Evolutionary conservation across 306 rosid species (phyloP).

Genomic region (Lathyrus aphaca): DNA sequence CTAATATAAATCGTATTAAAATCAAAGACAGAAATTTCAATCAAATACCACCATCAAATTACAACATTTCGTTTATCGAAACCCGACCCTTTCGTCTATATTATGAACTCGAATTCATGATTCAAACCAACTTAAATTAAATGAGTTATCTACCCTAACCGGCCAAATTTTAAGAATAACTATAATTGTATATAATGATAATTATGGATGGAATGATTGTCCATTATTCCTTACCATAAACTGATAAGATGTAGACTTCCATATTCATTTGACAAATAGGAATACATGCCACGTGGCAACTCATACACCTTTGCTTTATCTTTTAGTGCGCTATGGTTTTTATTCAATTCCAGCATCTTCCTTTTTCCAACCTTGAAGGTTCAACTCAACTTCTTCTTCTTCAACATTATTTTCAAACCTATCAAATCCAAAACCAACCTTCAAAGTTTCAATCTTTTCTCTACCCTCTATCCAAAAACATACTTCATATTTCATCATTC

Average conservation of each 20-base stretch:
- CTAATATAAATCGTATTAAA: too few species aligned
- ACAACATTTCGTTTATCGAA: too few species aligned
- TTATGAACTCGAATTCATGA: too few species aligned
- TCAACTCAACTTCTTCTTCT: conserved; percentile 46
- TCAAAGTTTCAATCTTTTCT: conserved; percentile 32
- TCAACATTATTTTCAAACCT: conserved; percentile 38
- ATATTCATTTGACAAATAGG: conserved; percentile 50
- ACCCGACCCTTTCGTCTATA: too few species aligned
- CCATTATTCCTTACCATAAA: conserved; percentile 38
- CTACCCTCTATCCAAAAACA: conserved; percentile 24
- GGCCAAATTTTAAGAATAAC: not conserved
- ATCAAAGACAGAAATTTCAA: too few species aligned
- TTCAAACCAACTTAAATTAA: not conserved
- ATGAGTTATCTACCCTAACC: not conserved
- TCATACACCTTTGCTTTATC: conserved; percentile 75
- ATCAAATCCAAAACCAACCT: conserved; percentile 35
- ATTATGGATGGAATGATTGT: conserved; percentile 32
- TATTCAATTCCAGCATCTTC: conserved; percentile 84
- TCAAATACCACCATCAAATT: too few species aligned
- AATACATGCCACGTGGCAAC: conserved; percentile 66
- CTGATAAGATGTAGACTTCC: conserved; percentile 48
- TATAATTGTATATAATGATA: not conserved
- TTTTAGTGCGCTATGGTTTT: conserved; percentile 74
- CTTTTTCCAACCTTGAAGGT: conserved; percentile 50
- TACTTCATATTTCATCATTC: conserved; percentile 31